Base-by-base conservation (phyloP, 1,284 basidiomycete genomes). In the Ceratobasidium sp. region DNA sequence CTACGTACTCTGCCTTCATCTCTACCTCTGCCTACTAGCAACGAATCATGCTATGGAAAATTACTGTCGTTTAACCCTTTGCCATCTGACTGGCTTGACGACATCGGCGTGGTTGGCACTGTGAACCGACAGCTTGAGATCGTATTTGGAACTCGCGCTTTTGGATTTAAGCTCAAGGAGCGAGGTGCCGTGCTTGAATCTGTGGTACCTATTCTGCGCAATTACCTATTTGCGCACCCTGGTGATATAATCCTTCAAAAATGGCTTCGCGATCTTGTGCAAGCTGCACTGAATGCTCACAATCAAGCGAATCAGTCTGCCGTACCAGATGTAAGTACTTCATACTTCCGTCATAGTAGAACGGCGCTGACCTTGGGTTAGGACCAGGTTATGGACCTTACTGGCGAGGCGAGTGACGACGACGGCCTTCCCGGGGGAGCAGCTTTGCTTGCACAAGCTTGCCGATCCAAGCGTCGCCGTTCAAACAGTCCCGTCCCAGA, bases 141-240 rank as follows among this genome's bases (percentile, higher is more conserved):
- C 23, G 46, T 49, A 1, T 51, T 67, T 51, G 66, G 66, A 12
- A 49, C 66, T 28, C 44, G 46, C 18, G 26, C 44, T 26, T 46
- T 49, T 67, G 66, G 66, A 6, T 51, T 67, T 23, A 67, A 67
- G 23, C 66, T 67, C 23, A 28, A 49, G 28, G 66, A 67, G 42
- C 46, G 44, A 12, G 23, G 66, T 3, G 23, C 46, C 26, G 10
- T 51, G 20, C 42, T 66, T 51, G 42, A 67, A 28, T 46, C 66
- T 49, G 66, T 67, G 15, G n/a, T 67, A 23, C 66, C 66, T 28
- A 28, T 67, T 26, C 66, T 67, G 3, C 23, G 42, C 13, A 2
- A 67, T 4, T 67, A 67, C 26, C 42, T 67, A 3, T 28, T 49
- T 5, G 13, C 20, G 5, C 28, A 49, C 28, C 66, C 40, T 4